Conservation (phyloP, 345 rosid genomes). For the Ceriops tagal region DNA sequence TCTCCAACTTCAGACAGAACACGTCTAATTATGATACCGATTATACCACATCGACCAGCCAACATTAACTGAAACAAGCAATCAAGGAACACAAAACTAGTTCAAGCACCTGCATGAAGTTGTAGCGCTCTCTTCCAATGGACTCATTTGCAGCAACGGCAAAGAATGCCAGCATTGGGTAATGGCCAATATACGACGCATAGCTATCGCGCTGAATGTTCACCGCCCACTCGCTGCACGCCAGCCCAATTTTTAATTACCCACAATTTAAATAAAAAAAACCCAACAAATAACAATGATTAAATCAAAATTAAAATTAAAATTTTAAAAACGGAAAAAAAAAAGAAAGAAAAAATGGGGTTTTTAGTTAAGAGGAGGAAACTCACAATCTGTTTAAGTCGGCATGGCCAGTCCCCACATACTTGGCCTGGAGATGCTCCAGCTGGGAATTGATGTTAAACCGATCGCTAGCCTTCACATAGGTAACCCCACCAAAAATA, state of each 20-base stretch:
- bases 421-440: constrained; percentile 97
- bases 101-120: constrained; percentile 73
- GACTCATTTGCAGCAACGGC: constrained; percentile 93
- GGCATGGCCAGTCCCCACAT: constrained; percentile 93
- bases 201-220: constrained; percentile 88
- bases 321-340: no score
- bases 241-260: neutral
- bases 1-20: no score
- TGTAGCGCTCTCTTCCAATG: constrained; percentile 87
- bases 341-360: neutral
- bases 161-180: constrained; percentile 74
- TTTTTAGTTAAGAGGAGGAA: neutral
- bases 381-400: constrained; percentile 91
- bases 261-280: neutral
- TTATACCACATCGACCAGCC: no score
- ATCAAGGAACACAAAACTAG: neutral
- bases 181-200: constrained; percentile 92
- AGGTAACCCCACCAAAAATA: no score
- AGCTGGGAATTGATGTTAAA: constrained; percentile 98
- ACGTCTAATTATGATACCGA: no score
- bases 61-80: neutral
- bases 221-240: constrained; percentile 86
- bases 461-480: constrained; percentile 88
- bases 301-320: neutral
- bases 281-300: neutral